Base-by-base conservation (phyloP, 2,329 filamentous ascomycete genomes). In the Dactylonectria estremocensis region DNA sequence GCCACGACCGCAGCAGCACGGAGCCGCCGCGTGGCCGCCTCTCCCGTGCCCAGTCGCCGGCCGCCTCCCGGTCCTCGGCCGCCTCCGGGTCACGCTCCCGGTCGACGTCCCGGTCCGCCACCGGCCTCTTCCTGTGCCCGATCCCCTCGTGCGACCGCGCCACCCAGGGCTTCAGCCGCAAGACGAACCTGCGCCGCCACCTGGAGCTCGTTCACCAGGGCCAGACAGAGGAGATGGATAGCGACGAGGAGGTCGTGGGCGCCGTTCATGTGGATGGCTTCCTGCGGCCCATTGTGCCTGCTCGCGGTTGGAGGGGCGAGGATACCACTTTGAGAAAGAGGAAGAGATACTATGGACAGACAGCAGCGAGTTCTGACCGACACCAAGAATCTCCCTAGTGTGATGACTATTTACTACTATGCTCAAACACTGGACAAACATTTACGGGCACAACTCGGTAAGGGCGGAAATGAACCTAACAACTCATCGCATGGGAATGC, bases 251-350 rank as follows among this genome's bases (percentile, higher is more conserved):
- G 73, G 86, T 89, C 73, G 72, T 84, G 9, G 91, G 90, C 0
- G 91, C 85, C 0, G 89, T 93, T 20, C 91, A 93, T 72, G 86
- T 89, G 1, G 91, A 94, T 77, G 89, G 91, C 0, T 94, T 92
- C 74, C 71, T 94, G 72, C 83, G 84, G 74, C 86, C 87, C 4
- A 84, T 93, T 59, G 80, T 82, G 64, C 78, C 82, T 1, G 80
- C 83, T 7, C 80, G 75, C 49, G 87, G 86, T 0, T 89, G 86
- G 87, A 78, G 84, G 46, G 82, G 77, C 2, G 79, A 77, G 37
- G 82, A 84, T 37, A 62, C 66, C 3, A 64, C 60, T 1, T 64
- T 68, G 53, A 75, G 78, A 55, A 80, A 74, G 72, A 74, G 76
- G 61, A 78, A 77, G 72, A 73, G 73, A 33, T 71, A 67, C 14